Conservation (phyloP, 345 rosid genomes). For the Lenwebbia sp. region DNA sequence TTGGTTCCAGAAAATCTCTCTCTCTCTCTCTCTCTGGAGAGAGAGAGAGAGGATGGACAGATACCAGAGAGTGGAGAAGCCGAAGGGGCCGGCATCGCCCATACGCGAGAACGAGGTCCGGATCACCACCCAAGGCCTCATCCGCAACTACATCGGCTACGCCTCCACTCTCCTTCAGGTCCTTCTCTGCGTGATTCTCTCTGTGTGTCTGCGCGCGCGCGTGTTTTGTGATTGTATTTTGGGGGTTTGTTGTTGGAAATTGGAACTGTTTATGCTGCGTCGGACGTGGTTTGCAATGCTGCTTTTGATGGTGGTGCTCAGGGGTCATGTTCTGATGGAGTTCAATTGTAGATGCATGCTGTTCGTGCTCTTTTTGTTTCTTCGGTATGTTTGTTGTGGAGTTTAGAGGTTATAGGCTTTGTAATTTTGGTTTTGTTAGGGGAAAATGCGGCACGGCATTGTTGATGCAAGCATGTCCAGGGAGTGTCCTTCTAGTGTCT, state of each 20-base stretch:
- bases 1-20: slow-evolving; percentile 5
- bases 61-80: slow-evolving; percentile 76
- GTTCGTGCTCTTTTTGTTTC: neutral
- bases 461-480: neutral
- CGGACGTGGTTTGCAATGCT: neutral
- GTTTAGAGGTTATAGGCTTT: neutral
- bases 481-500: neutral
- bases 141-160: slow-evolving; percentile 76
- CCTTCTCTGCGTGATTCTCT: neutral
- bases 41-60: slow-evolving; percentile 45
- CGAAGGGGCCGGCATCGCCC: slow-evolving; percentile 44
- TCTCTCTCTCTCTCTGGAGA: slow-evolving; percentile 4
- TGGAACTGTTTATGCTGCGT: neutral
- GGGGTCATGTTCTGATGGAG: neutral
- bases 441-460: neutral
- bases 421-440: neutral
- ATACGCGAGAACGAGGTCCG: slow-evolving; percentile 88
- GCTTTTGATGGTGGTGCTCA: neutral
- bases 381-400: neutral
- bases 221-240: neutral
- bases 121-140: slow-evolving; percentile 68
- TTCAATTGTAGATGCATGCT: neutral
- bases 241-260: neutral
- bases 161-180: slow-evolving; percentile 83
- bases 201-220: too few relatives aligned